phyloP scores from a whole-genome alignment of 805 yeast genomes.

The Candida sonorensis region DNA sequence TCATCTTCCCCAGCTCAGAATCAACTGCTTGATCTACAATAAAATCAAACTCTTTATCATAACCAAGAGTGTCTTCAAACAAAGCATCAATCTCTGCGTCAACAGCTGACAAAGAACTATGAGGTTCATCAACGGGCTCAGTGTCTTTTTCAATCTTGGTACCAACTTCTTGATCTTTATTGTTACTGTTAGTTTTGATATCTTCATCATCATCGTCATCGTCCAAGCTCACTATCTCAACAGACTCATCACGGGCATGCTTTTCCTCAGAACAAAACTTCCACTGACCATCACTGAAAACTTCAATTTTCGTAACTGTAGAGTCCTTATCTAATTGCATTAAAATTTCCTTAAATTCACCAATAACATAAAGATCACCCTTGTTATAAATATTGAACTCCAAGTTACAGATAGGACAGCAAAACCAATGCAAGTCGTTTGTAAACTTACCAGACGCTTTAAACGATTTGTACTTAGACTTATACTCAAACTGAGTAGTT shows the following conservation, averaged over 20 bases:
- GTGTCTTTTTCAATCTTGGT: conserved; percentile 1
- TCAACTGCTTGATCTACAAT: conserved; percentile 7
- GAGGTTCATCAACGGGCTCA: background rate
- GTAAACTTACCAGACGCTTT: conserved; percentile 13
- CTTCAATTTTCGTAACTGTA: conserved; percentile 18
- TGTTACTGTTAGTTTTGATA: background rate
- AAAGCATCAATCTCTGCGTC: conserved; percentile 13
- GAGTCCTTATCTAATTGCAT: conserved; percentile 10
- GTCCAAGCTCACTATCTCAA: conserved; percentile 15
- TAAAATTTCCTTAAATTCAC: conserved; percentile 24
- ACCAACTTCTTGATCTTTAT: conserved; percentile 1
- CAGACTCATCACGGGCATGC: conserved; percentile 1
- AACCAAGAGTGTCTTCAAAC: conserved; percentile 6
- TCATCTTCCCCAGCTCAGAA: background rate
- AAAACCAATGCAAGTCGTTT: conserved; percentile 24
- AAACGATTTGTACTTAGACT: conserved; percentile 11
- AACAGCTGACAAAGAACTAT: too few relatives aligned
- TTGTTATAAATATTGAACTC: conserved; percentile 26
- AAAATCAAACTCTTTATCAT: conserved; percentile 10
- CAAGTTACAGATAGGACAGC: conserved; percentile 29
- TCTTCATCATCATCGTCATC: conserved; percentile 11
- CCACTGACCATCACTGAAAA: conserved; percentile 24
- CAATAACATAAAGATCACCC: conserved; percentile 28
- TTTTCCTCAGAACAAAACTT: conserved; percentile 7
- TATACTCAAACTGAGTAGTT: conserved; percentile 20